These are phyloP conservation scores for Sclerotinia glacialis DNA, from an alignment of 2,329 filamentous ascomycete genomes.

Conservation along the genomic window DNA sequence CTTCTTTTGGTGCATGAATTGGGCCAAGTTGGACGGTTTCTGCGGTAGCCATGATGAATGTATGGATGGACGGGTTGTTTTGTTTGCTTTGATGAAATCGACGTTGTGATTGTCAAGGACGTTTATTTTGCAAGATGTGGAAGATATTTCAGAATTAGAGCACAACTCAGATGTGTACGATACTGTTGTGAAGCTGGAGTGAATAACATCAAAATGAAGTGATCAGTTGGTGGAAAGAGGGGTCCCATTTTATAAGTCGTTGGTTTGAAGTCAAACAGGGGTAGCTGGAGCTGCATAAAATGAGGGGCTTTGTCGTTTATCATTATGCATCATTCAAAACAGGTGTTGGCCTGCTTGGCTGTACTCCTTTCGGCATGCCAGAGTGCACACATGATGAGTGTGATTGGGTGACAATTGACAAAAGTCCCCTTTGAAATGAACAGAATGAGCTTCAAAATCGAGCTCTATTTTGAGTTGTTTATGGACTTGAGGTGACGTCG, in stretches of 20 bases:
- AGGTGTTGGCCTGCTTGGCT: slow-evolving; percentile 12
- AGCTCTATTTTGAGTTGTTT: background rate
- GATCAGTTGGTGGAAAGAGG: background rate
- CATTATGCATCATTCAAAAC: slow-evolving; percentile 9
- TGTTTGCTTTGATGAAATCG: background rate
- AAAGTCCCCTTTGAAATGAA: background rate
- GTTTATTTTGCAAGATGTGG: background rate
- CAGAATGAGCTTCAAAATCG: background rate
- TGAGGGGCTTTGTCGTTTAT: slow-evolving; percentile 7
- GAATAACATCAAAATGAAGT: background rate
- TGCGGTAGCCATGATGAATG: slow-evolving; percentile 37
- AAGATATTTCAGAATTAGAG: background rate
- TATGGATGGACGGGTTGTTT: background rate
- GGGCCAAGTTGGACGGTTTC: slow-evolving; percentile 52
- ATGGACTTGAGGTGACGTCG: background rate
- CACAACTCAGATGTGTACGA: background rate
- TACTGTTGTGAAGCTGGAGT: background rate
- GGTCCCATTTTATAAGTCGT: background rate
- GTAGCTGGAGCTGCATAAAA: slow-evolving; percentile 10
- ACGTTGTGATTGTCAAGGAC: background rate
- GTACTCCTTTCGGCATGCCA: background rate
- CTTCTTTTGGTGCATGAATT: slow-evolving; percentile 46
- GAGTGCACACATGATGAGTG: background rate
- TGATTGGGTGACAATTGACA: background rate
- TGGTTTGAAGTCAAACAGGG: slow-evolving; percentile 16